Conservation (phyloP, 2,329 filamentous ascomycete genomes). For the Purpureocillium lavendulum region DNA sequence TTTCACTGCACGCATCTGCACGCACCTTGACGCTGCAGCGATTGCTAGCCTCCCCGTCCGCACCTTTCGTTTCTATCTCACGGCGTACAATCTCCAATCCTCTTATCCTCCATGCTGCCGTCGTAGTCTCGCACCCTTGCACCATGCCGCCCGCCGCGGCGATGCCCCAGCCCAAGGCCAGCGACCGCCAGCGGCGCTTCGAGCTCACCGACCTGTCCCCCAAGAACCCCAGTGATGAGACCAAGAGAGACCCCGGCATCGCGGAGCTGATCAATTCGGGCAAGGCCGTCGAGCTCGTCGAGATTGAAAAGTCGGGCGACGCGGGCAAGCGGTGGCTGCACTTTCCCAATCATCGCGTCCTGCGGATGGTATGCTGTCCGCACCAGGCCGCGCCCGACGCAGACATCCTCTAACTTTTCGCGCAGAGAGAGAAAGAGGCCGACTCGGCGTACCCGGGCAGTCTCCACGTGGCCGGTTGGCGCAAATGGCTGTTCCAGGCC, state of each 20-base stretch:
- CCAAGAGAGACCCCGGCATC: constrained; percentile 9
- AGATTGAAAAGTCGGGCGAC: constrained; percentile 29
- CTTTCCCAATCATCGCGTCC: constrained; percentile 13
- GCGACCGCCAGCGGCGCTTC: not conserved
- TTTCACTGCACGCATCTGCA: too few species aligned
- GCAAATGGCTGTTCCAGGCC: constrained; percentile 48
- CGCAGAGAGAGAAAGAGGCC: not conserved
- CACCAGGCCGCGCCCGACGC: not conserved
- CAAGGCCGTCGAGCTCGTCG: constrained; percentile 20
- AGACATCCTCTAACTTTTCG: not conserved
- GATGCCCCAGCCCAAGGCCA: not conserved
- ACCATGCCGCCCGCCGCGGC: not conserved
- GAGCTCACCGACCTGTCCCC: constrained; percentile 2
- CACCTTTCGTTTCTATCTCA: too few species aligned
- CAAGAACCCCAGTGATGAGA: not conserved
- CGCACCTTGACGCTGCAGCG: too few species aligned
- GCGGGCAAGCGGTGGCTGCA: constrained; percentile 26
- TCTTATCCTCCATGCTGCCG: too few species aligned
- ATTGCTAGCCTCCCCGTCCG: too few species aligned
- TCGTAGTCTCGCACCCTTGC: not conserved
- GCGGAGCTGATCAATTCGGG: constrained; percentile 14
- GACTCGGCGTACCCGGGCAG: constrained; percentile 1
- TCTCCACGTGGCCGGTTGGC: constrained; percentile 21
- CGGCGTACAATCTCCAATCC: too few species aligned
- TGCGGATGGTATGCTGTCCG: constrained; percentile 13